phyloP scores from a whole-genome alignment of 306 rosid species.

The Fragaria ananassa region DNA sequence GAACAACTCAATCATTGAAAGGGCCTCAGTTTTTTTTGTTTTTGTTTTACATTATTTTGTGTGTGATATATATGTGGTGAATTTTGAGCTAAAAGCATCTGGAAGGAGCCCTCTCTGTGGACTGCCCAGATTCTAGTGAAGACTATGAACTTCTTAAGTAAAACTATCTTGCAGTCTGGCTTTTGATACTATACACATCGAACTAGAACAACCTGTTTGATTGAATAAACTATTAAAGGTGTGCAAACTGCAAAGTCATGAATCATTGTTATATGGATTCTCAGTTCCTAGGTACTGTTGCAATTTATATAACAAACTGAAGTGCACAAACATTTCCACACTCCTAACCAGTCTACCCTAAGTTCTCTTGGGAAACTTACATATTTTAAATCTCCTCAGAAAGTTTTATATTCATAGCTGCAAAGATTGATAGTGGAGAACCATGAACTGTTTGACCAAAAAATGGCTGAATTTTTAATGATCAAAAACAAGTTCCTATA shows the following conservation, averaged over 20 bases:
- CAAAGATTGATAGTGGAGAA: slow-evolving; percentile 1
- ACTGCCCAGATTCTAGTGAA: neutral
- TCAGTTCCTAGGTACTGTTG: neutral
- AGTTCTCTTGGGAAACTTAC: neutral
- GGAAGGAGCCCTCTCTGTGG: neutral
- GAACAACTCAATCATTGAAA: neutral
- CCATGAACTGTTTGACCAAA: slow-evolving; percentile 7
- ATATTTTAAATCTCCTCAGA: neutral
- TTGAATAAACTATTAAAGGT: neutral
- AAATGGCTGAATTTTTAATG: neutral
- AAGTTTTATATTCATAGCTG: neutral
- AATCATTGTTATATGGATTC: neutral
- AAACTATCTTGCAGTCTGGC: neutral
- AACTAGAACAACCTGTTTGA: slow-evolving; percentile 2
- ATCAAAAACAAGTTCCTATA: neutral
- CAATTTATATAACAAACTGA: neutral
- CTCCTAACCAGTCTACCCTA: neutral
- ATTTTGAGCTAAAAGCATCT: neutral
- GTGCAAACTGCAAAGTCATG: neutral
- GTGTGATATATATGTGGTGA: neutral
- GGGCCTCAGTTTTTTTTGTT: neutral
- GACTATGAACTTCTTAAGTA: neutral
- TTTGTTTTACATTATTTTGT: neutral
- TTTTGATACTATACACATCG: neutral
- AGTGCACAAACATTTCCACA: slow-evolving; percentile 10